Evolutionary conservation across 768 basidiomycete genomes (phyloP).

Genomic region (Paxillus ammoniavirescens): DNA sequence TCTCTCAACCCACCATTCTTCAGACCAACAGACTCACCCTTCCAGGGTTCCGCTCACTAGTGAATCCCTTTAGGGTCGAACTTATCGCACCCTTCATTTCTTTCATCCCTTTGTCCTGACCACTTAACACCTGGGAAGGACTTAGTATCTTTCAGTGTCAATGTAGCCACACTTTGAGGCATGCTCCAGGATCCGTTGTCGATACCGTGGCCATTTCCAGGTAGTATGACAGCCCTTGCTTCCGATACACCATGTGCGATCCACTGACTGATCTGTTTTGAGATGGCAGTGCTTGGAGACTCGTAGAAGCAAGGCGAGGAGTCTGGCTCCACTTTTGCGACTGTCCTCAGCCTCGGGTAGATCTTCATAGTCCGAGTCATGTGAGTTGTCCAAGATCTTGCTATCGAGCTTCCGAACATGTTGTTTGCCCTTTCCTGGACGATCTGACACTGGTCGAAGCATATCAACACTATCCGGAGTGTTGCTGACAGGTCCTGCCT

Average conservation of each 20-base stretch:
- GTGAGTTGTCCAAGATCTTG: background rate
- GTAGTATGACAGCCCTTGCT: constrained; percentile 1
- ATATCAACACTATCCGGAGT: too few relatives aligned
- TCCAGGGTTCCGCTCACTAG: too few relatives aligned
- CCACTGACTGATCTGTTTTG: background rate
- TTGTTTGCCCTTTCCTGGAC: background rate
- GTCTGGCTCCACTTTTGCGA: background rate
- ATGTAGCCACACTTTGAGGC: constrained; percentile 2
- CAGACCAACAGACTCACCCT: too few relatives aligned
- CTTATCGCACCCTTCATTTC: too few relatives aligned
- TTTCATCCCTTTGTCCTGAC: too few relatives aligned
- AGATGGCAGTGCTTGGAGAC: background rate
- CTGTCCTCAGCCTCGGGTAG: constrained; percentile 3
- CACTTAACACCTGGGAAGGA: too few relatives aligned
- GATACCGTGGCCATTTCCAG: background rate
- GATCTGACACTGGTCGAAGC: too few relatives aligned
- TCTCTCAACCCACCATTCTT: too few relatives aligned
- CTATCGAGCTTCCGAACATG: background rate
- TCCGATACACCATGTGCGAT: background rate
- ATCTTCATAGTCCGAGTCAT: constrained; percentile 5
- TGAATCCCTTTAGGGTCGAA: too few relatives aligned
- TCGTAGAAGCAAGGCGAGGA: background rate
- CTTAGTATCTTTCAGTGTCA: too few relatives aligned
- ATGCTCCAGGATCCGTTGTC: constrained; percentile 3
- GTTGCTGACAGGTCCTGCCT: too few relatives aligned